Evolutionary conservation across 768 basidiomycete species (phyloP), one percentile per base, ranked within the genome.

Genomic region (Leccinum boreale): DNA sequence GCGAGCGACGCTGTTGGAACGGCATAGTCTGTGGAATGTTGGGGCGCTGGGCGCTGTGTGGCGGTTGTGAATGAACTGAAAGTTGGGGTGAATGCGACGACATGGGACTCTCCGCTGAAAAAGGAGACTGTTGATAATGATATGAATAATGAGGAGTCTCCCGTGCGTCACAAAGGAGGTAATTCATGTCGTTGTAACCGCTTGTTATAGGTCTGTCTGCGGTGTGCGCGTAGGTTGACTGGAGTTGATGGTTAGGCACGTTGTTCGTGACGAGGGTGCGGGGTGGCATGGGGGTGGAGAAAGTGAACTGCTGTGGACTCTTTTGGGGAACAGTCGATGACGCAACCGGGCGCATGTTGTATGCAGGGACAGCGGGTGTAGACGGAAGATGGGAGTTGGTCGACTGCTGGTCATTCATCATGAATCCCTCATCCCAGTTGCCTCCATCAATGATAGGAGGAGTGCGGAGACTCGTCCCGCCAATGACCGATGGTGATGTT

Each of bases 361-460:
- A 84, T 49, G 75, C 53, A 19, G 42, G 7, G 35, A 78, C 69
- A 19, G 82, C 66, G 15, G 82, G 68, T 23, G 76, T 70, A 47
- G 75, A 70, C 35, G 77, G 65, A 45, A 77, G 60, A 28, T 79
- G 76, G 4, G 71, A 62, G 24, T 47, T 51, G 35, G 72, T 24
- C 3, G 72, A 50, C 49, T 77, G 69, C 39, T 79, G 76, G 53
- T 83, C 82, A 36, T 73, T 73, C 67, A 85, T 75, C 50, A 85
- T 74, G 52, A 87, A 75, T 2, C 78, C 72, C 31, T 86, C 81
- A 46, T 83, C 79, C 87, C 87, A 88, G 54, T 75, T 70, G 51
- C 73, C 65, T 49, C 75, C 70, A 62, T 83, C 82, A 52, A 81
- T 78, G 54, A 81, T 79, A 39, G 80, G 76, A 24, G 83, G 70